Base-by-base conservation (phyloP, 345 rosid species). In the Pelargonium nanum region DNA sequence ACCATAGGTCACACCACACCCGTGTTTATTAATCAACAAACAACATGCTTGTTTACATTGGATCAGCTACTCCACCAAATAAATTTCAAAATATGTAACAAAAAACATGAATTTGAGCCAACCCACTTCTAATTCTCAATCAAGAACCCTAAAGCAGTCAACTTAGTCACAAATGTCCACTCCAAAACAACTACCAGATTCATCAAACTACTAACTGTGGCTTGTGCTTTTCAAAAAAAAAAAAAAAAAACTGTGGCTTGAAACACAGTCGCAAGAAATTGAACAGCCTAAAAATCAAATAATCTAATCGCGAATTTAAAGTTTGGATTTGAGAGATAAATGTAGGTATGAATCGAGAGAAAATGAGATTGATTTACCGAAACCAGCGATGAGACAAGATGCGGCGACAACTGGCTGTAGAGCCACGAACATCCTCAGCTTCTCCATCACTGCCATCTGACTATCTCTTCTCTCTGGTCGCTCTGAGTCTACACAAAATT, bases 361-460 rank as follows among this genome's bases (percentile, higher is more conserved):
- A 40, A 40, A 23, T 21, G 63, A 63, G 57, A 40, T 52, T 10
- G 16, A 24, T 7, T 9, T 59, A 93, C 99, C 99, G 59, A 89
- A 53, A 54, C 89, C 96, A 52, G 79, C 99, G 60, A 93, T 85
- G 58, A 87, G 81, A 73, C 90, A 87, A 66, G 96, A 89, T 61
- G 87, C 96, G 6, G 94, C 89, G 2, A 93, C 89, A 5, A 89
- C 88, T 0, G 99, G 97, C 74, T 93, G 97, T 66, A 89, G 95
- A 58, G 79, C 97, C 1, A 85, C 83, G 65, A 93, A 86, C 62
- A 87, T 86, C 78, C 79, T 89, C 70, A 93, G 70, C 77, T 74
- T 89, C 78, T 80, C 86, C 90, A 89, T 89, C 66, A 83, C 74
- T 64, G 92, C 65, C 97, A 93, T 93, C 44, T 77, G 58, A 65